Base-by-base conservation (phyloP, 2,329 filamentous ascomycete species). In the Verticillium klebahnii region DNA sequence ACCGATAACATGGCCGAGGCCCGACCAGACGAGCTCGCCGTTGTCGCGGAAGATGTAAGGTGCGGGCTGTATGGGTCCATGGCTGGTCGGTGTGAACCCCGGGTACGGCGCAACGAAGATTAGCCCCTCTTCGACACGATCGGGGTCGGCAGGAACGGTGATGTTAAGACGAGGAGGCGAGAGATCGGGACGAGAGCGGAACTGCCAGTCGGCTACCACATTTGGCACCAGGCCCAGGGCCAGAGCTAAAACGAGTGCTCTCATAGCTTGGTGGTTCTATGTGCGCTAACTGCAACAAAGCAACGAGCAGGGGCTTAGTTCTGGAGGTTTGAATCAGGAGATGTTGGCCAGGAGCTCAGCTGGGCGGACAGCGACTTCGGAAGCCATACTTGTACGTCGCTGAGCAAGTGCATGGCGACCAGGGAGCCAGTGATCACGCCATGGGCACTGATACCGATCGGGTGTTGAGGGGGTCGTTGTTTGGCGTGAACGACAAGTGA, bases 11-110 rank as follows among this genome's bases (percentile, higher is more conserved):
- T 80, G 79, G 4, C 76, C 78, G 60, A 82, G 82, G 2, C 84
- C 82, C 0, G 83, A 85, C 83, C 83, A 86, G 25, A 87, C 74
- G 0, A 86, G 73, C 58, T 85, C 81, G 1, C 83, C 83, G 36
- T 82, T 71, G 65, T 84, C 78, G 6, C 77, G 76, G 65, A 85
- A 80, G 65, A 86, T 86, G 68, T 86, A 86, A 0, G 83, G 80
- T 0, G 74, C 82, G 1, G 81, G 75, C 69, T 85, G 83, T 5
- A 77, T 76, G 2, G 82, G 82, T 0, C 79, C 80, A 62, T 79
- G 75, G 61, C 73, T 74, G 63, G 73, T 75, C 14, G 68, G 68
- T 59, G 76, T 74, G 23, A 69, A 71, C 6, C 75, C 74, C 0
- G 73, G 70, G 58, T 75, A 77, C 6, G 75, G 75, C 9, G 73